A percentile compares a stretch with the other conserved stretches of the same genome.
Evolutionary conservation across 768 basidiomycete species (phyloP).

Genomic region (Trametes sanguinea): DNA sequence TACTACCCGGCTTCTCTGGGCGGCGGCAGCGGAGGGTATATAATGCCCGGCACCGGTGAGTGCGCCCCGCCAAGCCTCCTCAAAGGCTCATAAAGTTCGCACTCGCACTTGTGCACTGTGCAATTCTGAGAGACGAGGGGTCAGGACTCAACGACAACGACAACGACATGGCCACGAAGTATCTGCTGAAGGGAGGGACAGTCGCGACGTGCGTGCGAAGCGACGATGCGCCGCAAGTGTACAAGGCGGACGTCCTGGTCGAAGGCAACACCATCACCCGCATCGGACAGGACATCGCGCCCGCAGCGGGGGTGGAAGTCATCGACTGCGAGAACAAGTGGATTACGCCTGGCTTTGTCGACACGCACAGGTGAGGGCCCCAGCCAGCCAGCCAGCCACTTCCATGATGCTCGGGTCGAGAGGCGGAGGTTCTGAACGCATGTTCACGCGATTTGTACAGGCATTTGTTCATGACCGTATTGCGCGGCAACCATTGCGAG

Average conservation of each 20-base stretch:
- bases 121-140: too few species aligned
- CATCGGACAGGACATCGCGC: slow-evolving; percentile 27
- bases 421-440: background rate
- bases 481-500: slow-evolving; percentile 31
- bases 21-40: too few species aligned
- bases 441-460: slow-evolving; percentile 7
- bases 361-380: slow-evolving; percentile 32
- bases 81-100: too few species aligned
- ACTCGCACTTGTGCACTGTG: too few species aligned
- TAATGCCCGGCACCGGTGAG: too few species aligned
- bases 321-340: slow-evolving; percentile 33
- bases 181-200: slow-evolving; percentile 31
- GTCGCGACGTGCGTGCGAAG: slow-evolving; percentile 30
- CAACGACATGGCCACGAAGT: slow-evolving; percentile 8
- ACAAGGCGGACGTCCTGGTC: slow-evolving; percentile 32
- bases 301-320: slow-evolving; percentile 24
- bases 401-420: background rate
- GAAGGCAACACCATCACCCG: slow-evolving; percentile 29
- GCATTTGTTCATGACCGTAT: slow-evolving; percentile 34
- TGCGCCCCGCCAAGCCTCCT: too few species aligned
- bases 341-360: slow-evolving; percentile 36
- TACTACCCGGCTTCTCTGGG: too few species aligned
- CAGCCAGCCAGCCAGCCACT: background rate
- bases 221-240: slow-evolving; percentile 19
- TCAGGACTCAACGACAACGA: too few species aligned